Percentiles rank a stretch among this genome's conserved stretches.
Evolutionary conservation across 805 yeast genomes (phyloP).

Genomic region (Lipomyces oligophaga): DNA sequence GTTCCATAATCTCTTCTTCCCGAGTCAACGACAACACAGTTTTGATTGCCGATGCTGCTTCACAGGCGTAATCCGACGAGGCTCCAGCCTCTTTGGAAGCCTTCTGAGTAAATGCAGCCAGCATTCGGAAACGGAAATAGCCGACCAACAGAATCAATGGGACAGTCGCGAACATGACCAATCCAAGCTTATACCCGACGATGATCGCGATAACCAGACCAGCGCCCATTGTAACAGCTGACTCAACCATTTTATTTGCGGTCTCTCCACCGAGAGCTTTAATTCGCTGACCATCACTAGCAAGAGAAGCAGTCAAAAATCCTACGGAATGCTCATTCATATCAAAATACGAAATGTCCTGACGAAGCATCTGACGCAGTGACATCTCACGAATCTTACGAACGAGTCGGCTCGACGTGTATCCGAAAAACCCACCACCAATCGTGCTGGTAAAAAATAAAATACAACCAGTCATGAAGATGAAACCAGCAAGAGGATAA

Average conservation of each 20-base stretch:
- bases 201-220: conserved; percentile 41
- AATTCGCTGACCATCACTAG: conserved; percentile 33
- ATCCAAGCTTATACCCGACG: conserved; percentile 42
- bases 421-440: conserved; percentile 24
- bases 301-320: conserved; percentile 29
- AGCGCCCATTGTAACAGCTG: conserved; percentile 40
- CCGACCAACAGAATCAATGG: conserved; percentile 42
- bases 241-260: conserved; percentile 34
- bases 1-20: conserved; percentile 40
- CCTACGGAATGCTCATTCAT: conserved; percentile 32
- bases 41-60: conserved; percentile 41
- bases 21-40: conserved; percentile 44
- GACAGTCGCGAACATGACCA: conserved; percentile 41
- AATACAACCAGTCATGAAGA: conserved; percentile 19
- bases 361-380: conserved; percentile 31
- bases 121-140: conserved; percentile 38
- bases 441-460: conserved; percentile 15
- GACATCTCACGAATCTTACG: conserved; percentile 30
- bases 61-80: conserved; percentile 42
- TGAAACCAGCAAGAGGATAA: conserved; percentile 20
- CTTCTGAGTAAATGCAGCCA: conserved; percentile 37
- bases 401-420: conserved; percentile 27
- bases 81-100: conserved; percentile 39
- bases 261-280: conserved; percentile 35
- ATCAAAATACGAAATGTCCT: conserved; percentile 35